These are phyloP conservation scores for Massarina eburnea DNA, from an alignment of 2,329 filamentous ascomycete genomes.

Conservation along the genomic window DNA sequence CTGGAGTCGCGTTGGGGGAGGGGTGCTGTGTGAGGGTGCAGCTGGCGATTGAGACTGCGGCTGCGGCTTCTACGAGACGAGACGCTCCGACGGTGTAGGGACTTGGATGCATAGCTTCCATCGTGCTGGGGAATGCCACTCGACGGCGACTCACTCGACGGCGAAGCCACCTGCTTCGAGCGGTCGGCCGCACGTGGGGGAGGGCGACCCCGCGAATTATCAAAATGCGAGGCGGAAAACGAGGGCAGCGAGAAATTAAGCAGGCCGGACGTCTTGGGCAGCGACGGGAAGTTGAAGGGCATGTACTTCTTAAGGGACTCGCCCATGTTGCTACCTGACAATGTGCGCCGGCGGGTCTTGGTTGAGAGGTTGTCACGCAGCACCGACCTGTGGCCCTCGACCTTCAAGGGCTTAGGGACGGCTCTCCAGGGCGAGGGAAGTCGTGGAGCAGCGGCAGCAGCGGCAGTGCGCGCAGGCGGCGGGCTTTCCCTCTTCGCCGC, in stretches of 20 bases:
- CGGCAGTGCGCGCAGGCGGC: conserved; percentile 1
- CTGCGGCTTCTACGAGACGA: conserved; percentile 6
- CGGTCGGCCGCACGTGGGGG: conserved; percentile 10
- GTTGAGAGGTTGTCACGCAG: conserved; percentile 42
- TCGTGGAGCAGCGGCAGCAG: conserved; percentile 21
- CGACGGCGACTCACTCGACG: conserved; percentile 5
- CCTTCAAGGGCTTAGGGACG: conserved; percentile 39
- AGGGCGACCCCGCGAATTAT: conserved; percentile 17
- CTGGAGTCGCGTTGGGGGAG: conserved; percentile 19
- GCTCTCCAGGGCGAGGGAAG: conserved; percentile 52
- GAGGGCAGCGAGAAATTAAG: conserved; percentile 41
- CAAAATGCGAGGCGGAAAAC: conserved; percentile 32
- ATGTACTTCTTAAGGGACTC: conserved; percentile 41
- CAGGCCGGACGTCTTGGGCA: conserved; percentile 39
- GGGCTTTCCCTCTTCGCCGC: not conserved
- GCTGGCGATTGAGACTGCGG: conserved; percentile 5
- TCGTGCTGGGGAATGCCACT: conserved; percentile 25
- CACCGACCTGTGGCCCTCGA: conserved; percentile 35
- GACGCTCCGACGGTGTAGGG: conserved; percentile 8
- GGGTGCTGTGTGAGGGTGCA: conserved; percentile 18
- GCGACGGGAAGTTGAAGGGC: conserved; percentile 40
- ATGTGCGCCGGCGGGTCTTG: conserved; percentile 41
- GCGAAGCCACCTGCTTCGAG: conserved; percentile 20
- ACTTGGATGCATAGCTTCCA: conserved; percentile 15
- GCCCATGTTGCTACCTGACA: conserved; percentile 34